phyloP scores from a whole-genome alignment of 169 alveolate species.

The Eimeria maxima region DNA sequence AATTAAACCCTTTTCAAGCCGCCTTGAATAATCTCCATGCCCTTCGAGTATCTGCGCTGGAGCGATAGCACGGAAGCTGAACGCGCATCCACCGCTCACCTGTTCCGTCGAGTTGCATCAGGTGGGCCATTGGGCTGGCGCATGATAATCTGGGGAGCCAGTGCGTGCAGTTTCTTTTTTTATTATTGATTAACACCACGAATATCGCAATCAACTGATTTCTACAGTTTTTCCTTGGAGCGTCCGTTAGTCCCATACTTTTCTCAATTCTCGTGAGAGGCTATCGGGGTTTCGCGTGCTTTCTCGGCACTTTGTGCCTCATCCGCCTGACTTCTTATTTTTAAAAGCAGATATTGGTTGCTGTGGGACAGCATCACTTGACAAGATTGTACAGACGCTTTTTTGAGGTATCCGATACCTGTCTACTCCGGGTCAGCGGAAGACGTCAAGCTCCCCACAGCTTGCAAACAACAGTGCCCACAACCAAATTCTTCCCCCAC shows the following conservation, averaged over 20 bases:
- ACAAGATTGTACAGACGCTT: not conserved
- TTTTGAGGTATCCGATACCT: not conserved
- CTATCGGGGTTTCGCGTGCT: not conserved
- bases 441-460: not conserved
- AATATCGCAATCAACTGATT: not conserved
- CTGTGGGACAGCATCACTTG: not conserved
- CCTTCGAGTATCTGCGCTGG: not conserved
- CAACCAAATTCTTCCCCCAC: not conserved
- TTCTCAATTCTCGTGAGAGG: not conserved
- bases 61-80: not conserved
- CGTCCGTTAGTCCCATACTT: not conserved
- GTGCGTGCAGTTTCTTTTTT: not conserved
- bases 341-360: not conserved
- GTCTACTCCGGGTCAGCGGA: not conserved
- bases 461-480: too few species aligned
- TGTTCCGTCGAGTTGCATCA: constrained; percentile 3
- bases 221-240: not conserved
- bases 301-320: not conserved
- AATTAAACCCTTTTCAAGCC: not conserved
- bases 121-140: not conserved
- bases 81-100: not conserved
- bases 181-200: not conserved
- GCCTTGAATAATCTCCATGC: not conserved
- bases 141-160: not conserved
- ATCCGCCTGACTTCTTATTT: not conserved